Conservation (phyloP, 2,329 filamentous ascomycete genomes). For the Ceratocystis diversiconidia region DNA sequence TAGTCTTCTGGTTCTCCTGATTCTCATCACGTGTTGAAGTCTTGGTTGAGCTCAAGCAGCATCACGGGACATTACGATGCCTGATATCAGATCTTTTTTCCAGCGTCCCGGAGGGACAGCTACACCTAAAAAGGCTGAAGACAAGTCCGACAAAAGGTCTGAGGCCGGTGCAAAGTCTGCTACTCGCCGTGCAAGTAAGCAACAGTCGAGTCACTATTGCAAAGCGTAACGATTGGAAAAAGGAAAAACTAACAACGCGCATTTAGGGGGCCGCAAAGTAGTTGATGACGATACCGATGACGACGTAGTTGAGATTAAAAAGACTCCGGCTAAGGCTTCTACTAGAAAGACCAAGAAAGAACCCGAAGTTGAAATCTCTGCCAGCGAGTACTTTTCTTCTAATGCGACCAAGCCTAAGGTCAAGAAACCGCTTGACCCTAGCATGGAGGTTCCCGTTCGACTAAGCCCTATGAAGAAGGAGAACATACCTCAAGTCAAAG, state of each 20-base stretch:
- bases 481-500: conserved; percentile 21
- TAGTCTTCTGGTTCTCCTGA: not conserved
- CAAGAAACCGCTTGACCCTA: conserved; percentile 28
- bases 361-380: conserved; percentile 37
- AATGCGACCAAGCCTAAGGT: conserved; percentile 22
- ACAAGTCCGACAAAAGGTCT: conserved; percentile 34
- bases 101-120: conserved; percentile 54
- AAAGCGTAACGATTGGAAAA: too few relatives aligned
- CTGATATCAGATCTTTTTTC: conserved; percentile 89
- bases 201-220: not conserved
- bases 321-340: conserved; percentile 41
- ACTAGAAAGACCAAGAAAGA: conserved; percentile 38
- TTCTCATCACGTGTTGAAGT: not conserved
- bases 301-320: conserved; percentile 23
- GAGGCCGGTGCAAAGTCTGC: conserved; percentile 26
- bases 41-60: conserved; percentile 2
- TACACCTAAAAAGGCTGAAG: conserved; percentile 31
- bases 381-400: conserved; percentile 44
- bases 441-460: conserved; percentile 33
- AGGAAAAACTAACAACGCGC: conserved; percentile 19
- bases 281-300: conserved; percentile 73
- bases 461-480: conserved; percentile 38
- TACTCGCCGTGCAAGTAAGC: conserved; percentile 31
- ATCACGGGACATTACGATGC: conserved; percentile 1
- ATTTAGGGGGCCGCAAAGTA: conserved; percentile 47